These are phyloP conservation scores for Cystoderma amianthinum DNA, from an alignment of 768 basidiomycete species.

Conservation along the genomic window DNA sequence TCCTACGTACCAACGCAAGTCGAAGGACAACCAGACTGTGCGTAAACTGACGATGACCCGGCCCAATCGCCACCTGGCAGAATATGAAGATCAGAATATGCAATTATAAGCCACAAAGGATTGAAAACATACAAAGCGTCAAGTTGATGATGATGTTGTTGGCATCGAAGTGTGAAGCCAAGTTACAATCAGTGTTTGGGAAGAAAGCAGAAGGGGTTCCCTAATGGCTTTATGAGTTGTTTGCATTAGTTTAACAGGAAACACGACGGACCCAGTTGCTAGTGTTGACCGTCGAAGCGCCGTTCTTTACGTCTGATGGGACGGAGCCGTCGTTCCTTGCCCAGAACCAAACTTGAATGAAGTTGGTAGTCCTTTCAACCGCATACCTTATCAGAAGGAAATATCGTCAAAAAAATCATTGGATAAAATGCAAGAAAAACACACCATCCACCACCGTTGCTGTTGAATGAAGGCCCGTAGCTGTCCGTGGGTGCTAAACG, in stretches of 20 bases:
- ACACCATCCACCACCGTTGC: slow-evolving; percentile 53
- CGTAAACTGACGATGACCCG: slow-evolving; percentile 37
- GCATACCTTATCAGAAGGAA: slow-evolving; percentile 40
- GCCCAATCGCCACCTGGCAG: slow-evolving; percentile 48
- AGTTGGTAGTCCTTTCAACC: slow-evolving; percentile 46
- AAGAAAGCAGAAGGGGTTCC: slow-evolving; percentile 53
- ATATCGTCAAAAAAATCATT: neutral
- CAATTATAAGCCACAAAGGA: neutral
- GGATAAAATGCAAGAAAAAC: slow-evolving; percentile 6
- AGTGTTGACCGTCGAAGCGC: slow-evolving; percentile 33
- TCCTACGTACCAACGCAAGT: slow-evolving; percentile 39
- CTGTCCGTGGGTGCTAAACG: slow-evolving; percentile 26
- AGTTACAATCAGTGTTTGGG: slow-evolving; percentile 52
- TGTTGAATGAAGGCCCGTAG: slow-evolving; percentile 55
- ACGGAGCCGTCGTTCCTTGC: slow-evolving; percentile 38
- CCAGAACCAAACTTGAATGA: slow-evolving; percentile 75
- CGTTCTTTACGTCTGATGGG: slow-evolving; percentile 40
- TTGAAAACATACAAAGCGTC: slow-evolving; percentile 22
- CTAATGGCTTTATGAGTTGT: slow-evolving; percentile 19
- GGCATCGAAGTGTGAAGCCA: slow-evolving; percentile 43
- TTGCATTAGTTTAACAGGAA: neutral
- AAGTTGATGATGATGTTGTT: slow-evolving; percentile 62
- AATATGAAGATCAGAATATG: neutral
- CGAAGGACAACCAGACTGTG: slow-evolving; percentile 40
- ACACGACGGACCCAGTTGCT: slow-evolving; percentile 44